A percentile compares a stretch with the other conserved stretches of the same genome.
phyloP scores from a whole-genome alignment of 2,329 filamentous ascomycete genomes.

The Pestalotiopsis sp. region DNA sequence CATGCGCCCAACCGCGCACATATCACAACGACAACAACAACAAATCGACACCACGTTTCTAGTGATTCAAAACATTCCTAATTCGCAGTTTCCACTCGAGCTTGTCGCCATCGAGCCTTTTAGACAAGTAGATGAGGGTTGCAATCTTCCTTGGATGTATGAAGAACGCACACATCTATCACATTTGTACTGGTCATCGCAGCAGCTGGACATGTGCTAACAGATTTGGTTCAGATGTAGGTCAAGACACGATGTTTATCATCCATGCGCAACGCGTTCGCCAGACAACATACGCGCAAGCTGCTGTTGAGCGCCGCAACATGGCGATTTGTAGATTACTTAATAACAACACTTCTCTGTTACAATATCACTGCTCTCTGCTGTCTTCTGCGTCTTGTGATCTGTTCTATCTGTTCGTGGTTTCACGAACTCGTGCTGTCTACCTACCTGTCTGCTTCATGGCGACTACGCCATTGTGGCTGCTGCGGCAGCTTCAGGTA shows the following conservation, averaged over 20 bases:
- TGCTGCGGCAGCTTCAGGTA: too few relatives aligned
- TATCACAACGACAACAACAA: background rate
- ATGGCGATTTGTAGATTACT: too few relatives aligned
- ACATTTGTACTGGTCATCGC: background rate
- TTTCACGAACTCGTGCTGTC: too few relatives aligned
- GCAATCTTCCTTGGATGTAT: conserved; percentile 78
- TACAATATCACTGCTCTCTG: too few relatives aligned
- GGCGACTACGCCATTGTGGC: too few relatives aligned
- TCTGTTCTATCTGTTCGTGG: too few relatives aligned
- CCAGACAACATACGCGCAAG: too few relatives aligned
- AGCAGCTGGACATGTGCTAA: background rate
- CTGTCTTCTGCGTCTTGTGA: too few relatives aligned
- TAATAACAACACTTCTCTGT: too few relatives aligned
- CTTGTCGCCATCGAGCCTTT: conserved; percentile 57
- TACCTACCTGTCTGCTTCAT: too few relatives aligned
- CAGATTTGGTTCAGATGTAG: background rate
- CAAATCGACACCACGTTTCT: background rate
- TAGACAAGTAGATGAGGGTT: conserved; percentile 67
- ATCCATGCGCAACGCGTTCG: too few relatives aligned
- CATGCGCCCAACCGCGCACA: background rate
- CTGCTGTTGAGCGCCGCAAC: too few relatives aligned
- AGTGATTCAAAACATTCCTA: conserved; percentile 67
- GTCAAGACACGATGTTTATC: background rate
- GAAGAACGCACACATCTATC: conserved; percentile 35
- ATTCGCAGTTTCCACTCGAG: conserved; percentile 93